Evolutionary conservation across 805 yeast species (phyloP).

Genomic region (Danielia reshetovae): DNA sequence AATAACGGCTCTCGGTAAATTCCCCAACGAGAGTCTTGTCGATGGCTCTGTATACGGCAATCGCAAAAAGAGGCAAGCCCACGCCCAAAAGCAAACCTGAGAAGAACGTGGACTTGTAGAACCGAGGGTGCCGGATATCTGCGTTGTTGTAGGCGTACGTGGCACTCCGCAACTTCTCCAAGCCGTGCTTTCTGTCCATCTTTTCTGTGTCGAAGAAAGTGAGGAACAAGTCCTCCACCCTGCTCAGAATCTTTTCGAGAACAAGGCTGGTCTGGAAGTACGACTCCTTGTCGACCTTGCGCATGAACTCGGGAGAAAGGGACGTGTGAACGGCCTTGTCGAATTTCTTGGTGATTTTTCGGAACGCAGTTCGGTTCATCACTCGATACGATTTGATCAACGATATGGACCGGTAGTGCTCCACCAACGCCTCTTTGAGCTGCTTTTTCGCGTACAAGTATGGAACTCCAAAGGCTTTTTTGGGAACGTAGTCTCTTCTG

Average conservation of each 20-base stretch:
- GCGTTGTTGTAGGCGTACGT: slow-evolving; percentile 35
- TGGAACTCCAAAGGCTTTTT: slow-evolving; percentile 43
- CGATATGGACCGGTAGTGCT: slow-evolving; percentile 70
- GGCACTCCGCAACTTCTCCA: slow-evolving; percentile 56
- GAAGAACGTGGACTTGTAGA: slow-evolving; percentile 47
- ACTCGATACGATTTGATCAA: slow-evolving; percentile 66
- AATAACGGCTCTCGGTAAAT: slow-evolving; percentile 52
- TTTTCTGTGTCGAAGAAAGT: slow-evolving; percentile 52
- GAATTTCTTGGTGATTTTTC: slow-evolving; percentile 85
- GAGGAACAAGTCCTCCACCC: slow-evolving; percentile 67
- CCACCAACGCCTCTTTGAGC: slow-evolving; percentile 64
- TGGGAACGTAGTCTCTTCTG: slow-evolving; percentile 47
- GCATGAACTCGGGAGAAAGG: slow-evolving; percentile 48
- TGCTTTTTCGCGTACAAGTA: slow-evolving; percentile 64
- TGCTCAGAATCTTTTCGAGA: slow-evolving; percentile 57
- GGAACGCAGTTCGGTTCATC: slow-evolving; percentile 80
- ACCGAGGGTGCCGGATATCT: slow-evolving; percentile 24
- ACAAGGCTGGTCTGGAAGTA: slow-evolving; percentile 61
- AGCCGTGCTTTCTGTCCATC: slow-evolving; percentile 58
- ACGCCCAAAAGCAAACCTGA: slow-evolving; percentile 72
- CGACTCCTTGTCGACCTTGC: slow-evolving; percentile 47
- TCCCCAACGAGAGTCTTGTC: slow-evolving; percentile 31
- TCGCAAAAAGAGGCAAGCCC: slow-evolving; percentile 61
- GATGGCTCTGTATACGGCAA: slow-evolving; percentile 54
- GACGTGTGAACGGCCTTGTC: slow-evolving; percentile 64